Conservation (phyloP, 2,329 filamentous ascomycete genomes). For the Microsporum audouinii region DNA sequence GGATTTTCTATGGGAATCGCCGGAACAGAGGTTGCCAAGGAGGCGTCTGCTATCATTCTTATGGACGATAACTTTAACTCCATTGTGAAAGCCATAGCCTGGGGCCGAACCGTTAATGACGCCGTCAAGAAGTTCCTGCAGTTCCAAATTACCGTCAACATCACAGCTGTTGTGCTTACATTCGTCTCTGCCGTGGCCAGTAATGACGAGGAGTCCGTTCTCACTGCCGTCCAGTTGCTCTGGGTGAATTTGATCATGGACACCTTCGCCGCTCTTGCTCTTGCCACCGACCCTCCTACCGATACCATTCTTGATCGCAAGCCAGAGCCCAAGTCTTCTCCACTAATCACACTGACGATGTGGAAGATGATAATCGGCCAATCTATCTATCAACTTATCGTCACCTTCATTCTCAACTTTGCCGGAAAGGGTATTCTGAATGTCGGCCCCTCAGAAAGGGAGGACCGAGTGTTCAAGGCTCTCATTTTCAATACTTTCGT, state of each 20-base stretch:
- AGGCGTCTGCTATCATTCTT: constrained; percentile 55
- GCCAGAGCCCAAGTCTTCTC: constrained; percentile 61
- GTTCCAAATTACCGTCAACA: constrained; percentile 65
- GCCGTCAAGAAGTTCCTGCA: constrained; percentile 55
- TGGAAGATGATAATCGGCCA: constrained; percentile 99
- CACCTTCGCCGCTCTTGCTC: constrained; percentile 76
- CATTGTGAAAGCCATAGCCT: constrained; percentile 55
- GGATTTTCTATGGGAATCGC: constrained; percentile 59
- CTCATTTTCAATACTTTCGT: constrained; percentile 97
- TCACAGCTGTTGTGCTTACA: constrained; percentile 80
- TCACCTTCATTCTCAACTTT: constrained; percentile 78
- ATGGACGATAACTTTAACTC: constrained; percentile 56
- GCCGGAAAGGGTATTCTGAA: constrained; percentile 51
- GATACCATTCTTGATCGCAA: constrained; percentile 69
- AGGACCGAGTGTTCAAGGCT: constrained; percentile 52
- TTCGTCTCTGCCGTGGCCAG: constrained; percentile 81
- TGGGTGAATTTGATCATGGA: constrained; percentile 99
- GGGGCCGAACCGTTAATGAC: constrained; percentile 58
- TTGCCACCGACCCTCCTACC: constrained; percentile 72
- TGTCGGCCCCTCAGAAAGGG: constrained; percentile 34
- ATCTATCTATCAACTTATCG: constrained; percentile 71
- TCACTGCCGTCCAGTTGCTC: constrained; percentile 81
- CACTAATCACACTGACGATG: constrained; percentile 83
- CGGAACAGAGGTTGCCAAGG: constrained; percentile 57
- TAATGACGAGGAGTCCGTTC: constrained; percentile 56